Conservation (phyloP, 1,139 yeast species). For the Sugiyamaella sp. region DNA sequence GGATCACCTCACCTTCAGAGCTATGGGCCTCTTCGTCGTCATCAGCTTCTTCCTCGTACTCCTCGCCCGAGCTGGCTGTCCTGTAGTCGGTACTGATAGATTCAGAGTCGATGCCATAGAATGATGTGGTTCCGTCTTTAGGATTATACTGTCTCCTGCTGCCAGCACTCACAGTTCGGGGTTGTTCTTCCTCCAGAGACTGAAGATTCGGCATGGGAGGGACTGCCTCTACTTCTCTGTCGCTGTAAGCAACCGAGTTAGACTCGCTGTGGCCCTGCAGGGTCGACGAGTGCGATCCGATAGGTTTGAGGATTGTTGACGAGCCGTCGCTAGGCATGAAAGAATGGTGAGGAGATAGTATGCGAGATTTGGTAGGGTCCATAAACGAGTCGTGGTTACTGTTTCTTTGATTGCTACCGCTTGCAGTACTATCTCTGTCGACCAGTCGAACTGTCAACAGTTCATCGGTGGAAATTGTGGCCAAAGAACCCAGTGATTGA, state of each 20-base stretch:
- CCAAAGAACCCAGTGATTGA: slow-evolving; percentile 69
- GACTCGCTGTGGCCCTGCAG: slow-evolving; percentile 23
- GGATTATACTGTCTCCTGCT: slow-evolving; percentile 5
- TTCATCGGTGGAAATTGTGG: slow-evolving; percentile 86
- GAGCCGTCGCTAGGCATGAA: slow-evolving; percentile 31
- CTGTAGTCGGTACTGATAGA: slow-evolving; percentile 25
- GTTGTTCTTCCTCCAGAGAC: slow-evolving; percentile 18
- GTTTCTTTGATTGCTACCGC: slow-evolving; percentile 21
- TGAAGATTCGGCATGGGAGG: slow-evolving; percentile 20
- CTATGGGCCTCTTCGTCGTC: slow-evolving; percentile 26
- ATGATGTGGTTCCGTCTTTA: slow-evolving; percentile 9
- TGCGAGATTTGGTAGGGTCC: slow-evolving; percentile 36
- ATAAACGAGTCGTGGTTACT: slow-evolving; percentile 30
- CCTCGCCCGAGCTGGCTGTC: slow-evolving; percentile 35
- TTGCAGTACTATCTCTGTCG: slow-evolving; percentile 33
- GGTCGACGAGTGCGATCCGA: slow-evolving; percentile 35
- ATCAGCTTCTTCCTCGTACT: slow-evolving; percentile 23
- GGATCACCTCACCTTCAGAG: slow-evolving; percentile 33
- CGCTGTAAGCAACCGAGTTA: slow-evolving; percentile 21
- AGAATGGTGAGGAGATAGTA: slow-evolving; percentile 34
- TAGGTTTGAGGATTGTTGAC: slow-evolving; percentile 29
- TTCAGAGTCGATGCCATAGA: slow-evolving; percentile 22
- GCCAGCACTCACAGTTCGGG: background rate
- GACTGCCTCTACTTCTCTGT: slow-evolving; percentile 1
- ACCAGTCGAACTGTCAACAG: slow-evolving; percentile 78